Conservation (phyloP, 805 yeast genomes). For the Candida xyloterini region DNA sequence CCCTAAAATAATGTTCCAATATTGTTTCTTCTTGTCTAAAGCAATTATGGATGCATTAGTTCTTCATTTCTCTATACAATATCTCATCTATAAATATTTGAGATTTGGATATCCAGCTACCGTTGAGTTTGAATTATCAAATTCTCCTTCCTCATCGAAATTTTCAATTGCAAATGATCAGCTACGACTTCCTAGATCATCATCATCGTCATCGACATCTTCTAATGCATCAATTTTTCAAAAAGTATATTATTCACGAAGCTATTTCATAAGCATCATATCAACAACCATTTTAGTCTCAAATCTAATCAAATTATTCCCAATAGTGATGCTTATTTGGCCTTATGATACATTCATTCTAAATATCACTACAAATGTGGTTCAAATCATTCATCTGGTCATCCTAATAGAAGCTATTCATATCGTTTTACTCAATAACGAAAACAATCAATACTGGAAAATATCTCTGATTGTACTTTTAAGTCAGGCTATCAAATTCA, state of each 20-base stretch:
- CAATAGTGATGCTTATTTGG: constrained; percentile 94
- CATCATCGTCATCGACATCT: constrained; percentile 13
- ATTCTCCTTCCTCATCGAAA: constrained; percentile 7
- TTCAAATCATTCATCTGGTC: constrained; percentile 31
- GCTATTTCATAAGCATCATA: constrained; percentile 39
- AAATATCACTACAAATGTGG: constrained; percentile 32
- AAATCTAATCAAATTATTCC: constrained; percentile 77
- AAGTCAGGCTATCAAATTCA: constrained; percentile 24
- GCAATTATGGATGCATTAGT: constrained; percentile 39
- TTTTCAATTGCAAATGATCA: neutral
- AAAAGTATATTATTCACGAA: constrained; percentile 35
- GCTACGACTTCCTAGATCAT: constrained; percentile 1
- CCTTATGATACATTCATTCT: constrained; percentile 81
- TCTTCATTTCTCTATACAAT: constrained; percentile 31
- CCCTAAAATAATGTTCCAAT: constrained; percentile 47
- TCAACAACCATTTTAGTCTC: constrained; percentile 72
- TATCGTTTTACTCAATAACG: constrained; percentile 28
- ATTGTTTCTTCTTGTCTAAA: constrained; percentile 51
- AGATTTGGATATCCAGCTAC: constrained; percentile 30
- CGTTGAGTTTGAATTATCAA: constrained; percentile 18
- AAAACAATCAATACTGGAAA: constrained; percentile 29
- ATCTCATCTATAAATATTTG: constrained; percentile 31
- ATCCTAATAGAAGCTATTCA: constrained; percentile 33
- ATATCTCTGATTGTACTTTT: constrained; percentile 25
- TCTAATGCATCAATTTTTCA: constrained; percentile 11